Evolutionary conservation across 768 basidiomycete genomes (phyloP), one percentile per base, ranked within the genome.

Genomic region (Termitomyces sp.): DNA sequence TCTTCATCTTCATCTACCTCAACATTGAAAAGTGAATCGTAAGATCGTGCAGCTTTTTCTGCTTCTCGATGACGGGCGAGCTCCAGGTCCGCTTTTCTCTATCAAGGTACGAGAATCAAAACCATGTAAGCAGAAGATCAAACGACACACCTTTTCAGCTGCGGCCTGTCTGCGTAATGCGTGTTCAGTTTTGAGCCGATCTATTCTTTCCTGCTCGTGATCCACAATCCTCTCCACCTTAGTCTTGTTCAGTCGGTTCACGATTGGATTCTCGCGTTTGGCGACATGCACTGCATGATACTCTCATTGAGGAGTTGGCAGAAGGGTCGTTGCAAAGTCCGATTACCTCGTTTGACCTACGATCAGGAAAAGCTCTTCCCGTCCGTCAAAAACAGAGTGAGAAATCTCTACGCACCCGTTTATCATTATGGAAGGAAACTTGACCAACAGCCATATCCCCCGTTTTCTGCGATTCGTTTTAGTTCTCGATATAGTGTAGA

Each of bases 381-480:
- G n/a, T 38, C 33, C 22, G 33, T 10, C 11, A 4, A 38, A 30
- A 30, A 48, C 24, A 40, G n/a, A 18, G 11, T 32, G 41, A 18
- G 45, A 45, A 14, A 26, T 20, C 3, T 32, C 16, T 35, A 62
- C 79, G 40, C 61, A 93, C 93, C 72, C 79, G 79, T 68, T 96
- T 94, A 66, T 97, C 93, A 56, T 78, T 90, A 63, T 98, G 91
- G 70, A 99, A 98, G 0, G 93, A 90, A 0, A 99, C 97, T 66
- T 94, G 90, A 0, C 97, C 97, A 3, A 96, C 87, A 3, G 92
- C 94, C 94, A 97, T 98, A 67, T 96, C 94, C 3, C 96, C 96
- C 7, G 90, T 88, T 92, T 99, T 99, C 92, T 95, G 66, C 10
- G 16, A 46, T 20, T 2, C 49, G 18, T 52, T 35, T 41, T 16